A percentile compares a stretch with the other conserved stretches of the same genome.
Conservation (phyloP, 306 rosid genomes). For the Dryas octopetala region DNA sequence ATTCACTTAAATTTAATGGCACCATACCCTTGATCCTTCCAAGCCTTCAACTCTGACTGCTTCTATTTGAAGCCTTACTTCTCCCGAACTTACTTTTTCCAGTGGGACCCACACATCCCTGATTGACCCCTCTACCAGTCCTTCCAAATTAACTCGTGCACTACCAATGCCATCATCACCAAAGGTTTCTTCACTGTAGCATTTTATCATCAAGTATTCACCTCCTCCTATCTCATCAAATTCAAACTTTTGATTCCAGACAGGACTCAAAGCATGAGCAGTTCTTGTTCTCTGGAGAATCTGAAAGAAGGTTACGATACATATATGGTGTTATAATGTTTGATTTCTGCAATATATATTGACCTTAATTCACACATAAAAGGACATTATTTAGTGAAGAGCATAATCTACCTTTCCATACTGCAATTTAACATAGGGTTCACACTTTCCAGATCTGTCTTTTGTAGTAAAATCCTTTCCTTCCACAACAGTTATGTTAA, state of each 20-base stretch:
- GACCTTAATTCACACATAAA: constrained; percentile 13
- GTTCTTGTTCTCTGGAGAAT: constrained; percentile 62
- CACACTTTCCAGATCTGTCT: constrained; percentile 71
- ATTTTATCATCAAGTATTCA: constrained; percentile 77
- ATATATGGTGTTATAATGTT: constrained; percentile 18
- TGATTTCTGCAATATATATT: neutral
- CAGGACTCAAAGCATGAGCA: constrained; percentile 49
- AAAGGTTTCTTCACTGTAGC: constrained; percentile 66
- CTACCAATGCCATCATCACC: constrained; percentile 81
- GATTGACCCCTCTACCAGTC: constrained; percentile 56
- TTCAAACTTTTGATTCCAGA: constrained; percentile 76
- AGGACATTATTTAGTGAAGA: constrained; percentile 13
- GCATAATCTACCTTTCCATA: constrained; percentile 75
- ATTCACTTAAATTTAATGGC: neutral
- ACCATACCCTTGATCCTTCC: constrained; percentile 77
- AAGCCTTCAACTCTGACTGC: constrained; percentile 60
- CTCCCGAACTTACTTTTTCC: constrained; percentile 90
- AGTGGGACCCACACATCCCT: constrained; percentile 96
- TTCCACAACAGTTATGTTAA: constrained; percentile 62
- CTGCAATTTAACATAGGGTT: constrained; percentile 72
- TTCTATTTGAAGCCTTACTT: constrained; percentile 82
- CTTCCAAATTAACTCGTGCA: constrained; percentile 96
- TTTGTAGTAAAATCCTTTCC: constrained; percentile 70
- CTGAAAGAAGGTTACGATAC: constrained; percentile 41
- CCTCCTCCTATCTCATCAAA: constrained; percentile 84